These are phyloP conservation scores for Durusdinium trenchii DNA, from an alignment of 73 alveolate genomes.

Conservation along the genomic window DNA sequence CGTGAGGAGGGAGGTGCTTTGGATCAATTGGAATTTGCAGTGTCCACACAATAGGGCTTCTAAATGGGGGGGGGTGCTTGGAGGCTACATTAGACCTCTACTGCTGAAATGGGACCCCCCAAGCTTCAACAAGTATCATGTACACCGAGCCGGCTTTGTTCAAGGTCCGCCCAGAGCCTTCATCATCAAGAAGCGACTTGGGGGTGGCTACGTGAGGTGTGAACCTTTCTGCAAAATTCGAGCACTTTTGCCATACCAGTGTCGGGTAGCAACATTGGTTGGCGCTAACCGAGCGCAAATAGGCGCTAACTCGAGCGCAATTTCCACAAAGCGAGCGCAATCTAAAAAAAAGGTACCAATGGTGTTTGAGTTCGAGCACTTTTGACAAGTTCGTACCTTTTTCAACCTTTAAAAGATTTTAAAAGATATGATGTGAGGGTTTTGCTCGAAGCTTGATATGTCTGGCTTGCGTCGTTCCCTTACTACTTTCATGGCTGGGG, in stretches of 20 bases:
- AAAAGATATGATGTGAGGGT: background rate
- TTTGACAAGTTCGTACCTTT: background rate
- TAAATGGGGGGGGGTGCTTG: background rate
- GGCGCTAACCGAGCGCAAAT: constrained; percentile 11
- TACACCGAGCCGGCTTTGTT: background rate
- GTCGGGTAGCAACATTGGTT: background rate
- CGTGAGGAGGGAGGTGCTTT: background rate
- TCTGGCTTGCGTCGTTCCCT: background rate
- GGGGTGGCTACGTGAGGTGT: background rate
- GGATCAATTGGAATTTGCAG: background rate
- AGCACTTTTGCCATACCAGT: background rate
- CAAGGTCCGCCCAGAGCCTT: background rate
- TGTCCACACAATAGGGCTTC: background rate
- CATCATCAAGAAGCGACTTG: background rate
- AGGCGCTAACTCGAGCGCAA: constrained; percentile 22
- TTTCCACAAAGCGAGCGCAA: constrained; percentile 5
- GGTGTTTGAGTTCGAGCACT: background rate
- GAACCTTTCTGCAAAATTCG: background rate
- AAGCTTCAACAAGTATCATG: no score
- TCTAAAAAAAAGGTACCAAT: background rate
- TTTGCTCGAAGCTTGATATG: background rate
- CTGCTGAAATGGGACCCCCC: background rate
- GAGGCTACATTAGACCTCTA: background rate
- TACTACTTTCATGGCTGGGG: constrained; percentile 3
- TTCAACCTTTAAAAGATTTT: background rate